These are phyloP conservation scores for Fusarium sp. DNA, from an alignment of 2,329 filamentous ascomycete species.

Conservation along the genomic window DNA sequence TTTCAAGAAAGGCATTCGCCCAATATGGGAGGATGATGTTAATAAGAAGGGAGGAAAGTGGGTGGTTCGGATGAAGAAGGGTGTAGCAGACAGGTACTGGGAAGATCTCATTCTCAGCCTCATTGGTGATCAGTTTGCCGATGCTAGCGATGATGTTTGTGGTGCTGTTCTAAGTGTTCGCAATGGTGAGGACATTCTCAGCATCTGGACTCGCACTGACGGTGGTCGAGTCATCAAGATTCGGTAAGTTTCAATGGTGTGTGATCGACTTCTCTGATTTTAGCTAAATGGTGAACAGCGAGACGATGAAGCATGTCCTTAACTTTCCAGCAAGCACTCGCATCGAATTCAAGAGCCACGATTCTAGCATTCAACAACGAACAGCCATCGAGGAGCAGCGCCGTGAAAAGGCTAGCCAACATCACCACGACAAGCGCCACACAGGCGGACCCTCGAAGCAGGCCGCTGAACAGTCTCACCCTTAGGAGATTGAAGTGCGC, in stretches of 20 bases:
- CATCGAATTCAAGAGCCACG: constrained; percentile 95
- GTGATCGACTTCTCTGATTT: background rate
- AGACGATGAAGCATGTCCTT: constrained; percentile 92
- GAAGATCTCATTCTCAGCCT: constrained; percentile 91
- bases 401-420: constrained; percentile 76
- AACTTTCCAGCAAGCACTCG: constrained; percentile 87
- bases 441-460: constrained; percentile 44
- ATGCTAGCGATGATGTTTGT: constrained; percentile 92
- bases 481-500: background rate
- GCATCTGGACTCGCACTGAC: constrained; percentile 95
- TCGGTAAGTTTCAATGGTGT: constrained; percentile 68
- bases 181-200: constrained; percentile 95
- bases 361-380: constrained; percentile 92
- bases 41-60: constrained; percentile 97
- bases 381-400: constrained; percentile 90
- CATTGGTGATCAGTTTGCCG: constrained; percentile 91
- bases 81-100: constrained; percentile 95
- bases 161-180: constrained; percentile 93
- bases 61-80: constrained; percentile 97
- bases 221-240: constrained; percentile 96
- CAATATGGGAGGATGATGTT: constrained; percentile 98
- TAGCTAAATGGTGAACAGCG: constrained; percentile 61
- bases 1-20: constrained; percentile 94
- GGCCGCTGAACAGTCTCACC: constrained; percentile 42
- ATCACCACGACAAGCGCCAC: constrained; percentile 53